Evolutionary conservation across 2,329 filamentous ascomycete species (phyloP).

Genomic region (Leptographium radiaticola): DNA sequence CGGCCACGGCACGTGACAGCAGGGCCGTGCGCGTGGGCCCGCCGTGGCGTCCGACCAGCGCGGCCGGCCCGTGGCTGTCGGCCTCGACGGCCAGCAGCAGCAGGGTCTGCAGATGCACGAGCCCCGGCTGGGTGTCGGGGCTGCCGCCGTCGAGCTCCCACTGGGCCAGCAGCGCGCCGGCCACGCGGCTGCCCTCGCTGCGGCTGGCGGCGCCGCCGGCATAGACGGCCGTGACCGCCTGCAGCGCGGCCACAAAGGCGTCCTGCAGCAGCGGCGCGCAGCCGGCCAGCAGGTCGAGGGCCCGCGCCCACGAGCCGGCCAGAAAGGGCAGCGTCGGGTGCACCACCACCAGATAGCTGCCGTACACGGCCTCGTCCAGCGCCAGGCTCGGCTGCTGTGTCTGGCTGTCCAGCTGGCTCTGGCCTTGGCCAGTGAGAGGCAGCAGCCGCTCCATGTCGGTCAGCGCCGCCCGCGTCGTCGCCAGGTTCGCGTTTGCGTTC

Average conservation of each 20-base stretch:
- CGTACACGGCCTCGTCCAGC: not conserved
- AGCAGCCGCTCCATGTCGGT: constrained; percentile 16
- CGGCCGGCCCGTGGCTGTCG: constrained; percentile 38
- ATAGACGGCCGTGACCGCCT: constrained; percentile 44
- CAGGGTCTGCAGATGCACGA: constrained; percentile 53
- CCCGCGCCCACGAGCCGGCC: constrained; percentile 39
- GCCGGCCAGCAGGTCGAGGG: constrained; percentile 41
- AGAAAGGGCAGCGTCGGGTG: constrained; percentile 57
- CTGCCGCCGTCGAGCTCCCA: constrained; percentile 32
- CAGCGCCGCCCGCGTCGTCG: constrained; percentile 3
- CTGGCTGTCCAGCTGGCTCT: not conserved
- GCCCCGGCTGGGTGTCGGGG: constrained; percentile 24
- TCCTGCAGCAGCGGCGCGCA: constrained; percentile 44
- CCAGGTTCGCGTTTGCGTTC: no score
- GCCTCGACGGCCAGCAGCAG: constrained; percentile 54
- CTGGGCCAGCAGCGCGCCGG: constrained; percentile 33
- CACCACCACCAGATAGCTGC: constrained; percentile 49
- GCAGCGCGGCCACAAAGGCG: constrained; percentile 52
- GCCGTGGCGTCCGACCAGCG: constrained; percentile 25
- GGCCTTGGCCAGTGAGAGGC: no score
- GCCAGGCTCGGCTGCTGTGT: not conserved
- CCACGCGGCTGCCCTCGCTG: constrained; percentile 18
- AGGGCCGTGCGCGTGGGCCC: constrained; percentile 39
- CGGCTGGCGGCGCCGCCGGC: constrained; percentile 12
- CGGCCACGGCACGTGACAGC: constrained; percentile 50